Conservation (phyloP, 495 filamentous ascomycete species). For the Hyaloscypha bicolor region DNA sequence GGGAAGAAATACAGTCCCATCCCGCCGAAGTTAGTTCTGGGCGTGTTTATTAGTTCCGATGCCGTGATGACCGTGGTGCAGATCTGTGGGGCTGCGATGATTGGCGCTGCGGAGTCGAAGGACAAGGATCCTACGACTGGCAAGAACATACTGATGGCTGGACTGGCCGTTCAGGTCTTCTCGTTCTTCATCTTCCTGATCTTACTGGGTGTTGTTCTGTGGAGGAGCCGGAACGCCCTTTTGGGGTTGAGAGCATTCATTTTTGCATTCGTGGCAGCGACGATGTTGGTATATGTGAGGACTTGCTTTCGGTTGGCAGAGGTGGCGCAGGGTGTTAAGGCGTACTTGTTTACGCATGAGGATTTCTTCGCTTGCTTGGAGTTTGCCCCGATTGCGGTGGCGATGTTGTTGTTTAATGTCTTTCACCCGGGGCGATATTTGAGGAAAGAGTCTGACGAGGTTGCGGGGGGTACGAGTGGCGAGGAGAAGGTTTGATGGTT, state of each 20-base stretch:
- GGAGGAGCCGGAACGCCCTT: neutral
- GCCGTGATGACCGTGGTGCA: constrained; percentile 53
- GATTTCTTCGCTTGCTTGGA: constrained; percentile 36
- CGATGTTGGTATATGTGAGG: constrained; percentile 53
- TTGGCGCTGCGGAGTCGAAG: constrained; percentile 44
- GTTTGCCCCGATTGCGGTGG: constrained; percentile 53
- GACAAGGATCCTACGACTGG: constrained; percentile 44
- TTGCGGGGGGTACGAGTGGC: neutral
- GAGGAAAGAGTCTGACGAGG: neutral
- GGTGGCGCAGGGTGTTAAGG: constrained; percentile 51
- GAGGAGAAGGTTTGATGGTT: neutral
- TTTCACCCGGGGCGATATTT: constrained; percentile 52
- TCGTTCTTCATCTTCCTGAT: constrained; percentile 52
- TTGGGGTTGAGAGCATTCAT: constrained; percentile 34
- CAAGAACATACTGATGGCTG: constrained; percentile 54
- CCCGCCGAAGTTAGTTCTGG: constrained; percentile 42
- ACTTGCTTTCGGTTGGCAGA: constrained; percentile 58
- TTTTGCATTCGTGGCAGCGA: constrained; percentile 42
- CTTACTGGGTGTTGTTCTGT: constrained; percentile 21
- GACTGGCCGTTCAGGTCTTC: constrained; percentile 51
- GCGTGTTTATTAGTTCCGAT: constrained; percentile 52
- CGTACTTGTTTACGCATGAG: constrained; percentile 34
- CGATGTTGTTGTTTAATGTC: constrained; percentile 45
- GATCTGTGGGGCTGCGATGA: constrained; percentile 50
- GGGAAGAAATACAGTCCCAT: constrained; percentile 41